Evolutionary conservation across 306 rosid genomes (phyloP).

Genomic region (Quercus aquifolioides): DNA sequence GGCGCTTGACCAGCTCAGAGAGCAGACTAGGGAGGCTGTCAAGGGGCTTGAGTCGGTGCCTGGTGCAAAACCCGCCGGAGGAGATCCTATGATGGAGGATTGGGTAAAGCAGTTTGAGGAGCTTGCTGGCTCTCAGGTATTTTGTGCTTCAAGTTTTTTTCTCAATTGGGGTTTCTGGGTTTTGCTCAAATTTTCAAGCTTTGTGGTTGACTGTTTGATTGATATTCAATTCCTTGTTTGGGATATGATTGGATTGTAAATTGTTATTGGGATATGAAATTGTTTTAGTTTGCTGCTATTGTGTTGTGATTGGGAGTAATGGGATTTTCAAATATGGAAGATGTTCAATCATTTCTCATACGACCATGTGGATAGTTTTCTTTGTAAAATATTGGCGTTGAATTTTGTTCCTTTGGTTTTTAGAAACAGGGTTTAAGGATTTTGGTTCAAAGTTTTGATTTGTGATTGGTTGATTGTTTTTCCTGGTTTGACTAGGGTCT

Average conservation of each 20-base stretch:
- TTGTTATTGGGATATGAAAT: not conserved
- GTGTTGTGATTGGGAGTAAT: not conserved
- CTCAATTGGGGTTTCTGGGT: not conserved
- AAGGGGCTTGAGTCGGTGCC: slow-evolving; percentile 64
- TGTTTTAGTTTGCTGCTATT: not conserved
- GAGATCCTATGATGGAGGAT: slow-evolving; percentile 68
- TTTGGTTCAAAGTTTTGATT: not conserved
- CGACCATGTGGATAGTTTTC: not conserved
- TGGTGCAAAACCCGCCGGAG: slow-evolving; percentile 32
- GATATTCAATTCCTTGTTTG: not conserved
- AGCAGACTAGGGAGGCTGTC: slow-evolving; percentile 82
- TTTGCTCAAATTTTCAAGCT: not conserved
- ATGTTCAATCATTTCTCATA: not conserved
- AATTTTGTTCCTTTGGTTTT: not conserved
- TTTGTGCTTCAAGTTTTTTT: not conserved
- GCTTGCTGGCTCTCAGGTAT: slow-evolving; percentile 78
- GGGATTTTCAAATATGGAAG: not conserved
- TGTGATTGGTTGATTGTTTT: not conserved
- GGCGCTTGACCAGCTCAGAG: slow-evolving; percentile 77
- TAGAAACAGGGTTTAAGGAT: not conserved
- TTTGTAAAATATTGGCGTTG: not conserved
- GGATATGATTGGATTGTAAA: not conserved
- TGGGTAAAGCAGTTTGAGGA: slow-evolving; percentile 97
- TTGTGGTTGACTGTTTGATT: not conserved
- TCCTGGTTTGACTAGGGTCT: not conserved